Evolutionary conservation across 2,329 filamentous ascomycete genomes (phyloP).

Genomic region (Botrytis byssoidea): DNA sequence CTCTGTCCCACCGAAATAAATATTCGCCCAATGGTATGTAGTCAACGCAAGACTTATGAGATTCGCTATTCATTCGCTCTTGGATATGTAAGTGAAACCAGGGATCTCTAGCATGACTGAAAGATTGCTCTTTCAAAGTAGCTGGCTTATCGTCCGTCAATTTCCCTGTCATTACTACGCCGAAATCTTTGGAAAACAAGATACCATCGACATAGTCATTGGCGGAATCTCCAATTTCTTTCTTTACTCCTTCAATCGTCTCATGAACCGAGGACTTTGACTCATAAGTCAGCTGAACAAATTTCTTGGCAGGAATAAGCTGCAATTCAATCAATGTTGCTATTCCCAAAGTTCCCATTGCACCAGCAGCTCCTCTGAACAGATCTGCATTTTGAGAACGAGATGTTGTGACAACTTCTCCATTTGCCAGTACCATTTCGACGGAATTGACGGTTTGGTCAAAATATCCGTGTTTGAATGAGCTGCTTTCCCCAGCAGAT

Average conservation of each 20-base stretch:
- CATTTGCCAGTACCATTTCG: constrained; percentile 61
- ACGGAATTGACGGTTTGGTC: constrained; percentile 59
- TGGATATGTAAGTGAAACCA: constrained; percentile 6
- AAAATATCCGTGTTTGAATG: constrained; percentile 64
- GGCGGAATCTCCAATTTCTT: neutral
- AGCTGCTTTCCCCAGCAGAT: constrained; percentile 64
- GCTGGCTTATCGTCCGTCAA: neutral
- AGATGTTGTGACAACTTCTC: constrained; percentile 45
- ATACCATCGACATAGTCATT: constrained; percentile 5
- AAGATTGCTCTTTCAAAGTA: neutral
- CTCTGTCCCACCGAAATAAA: neutral
- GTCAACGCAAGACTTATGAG: neutral
- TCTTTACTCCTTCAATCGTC: neutral
- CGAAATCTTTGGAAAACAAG: neutral
- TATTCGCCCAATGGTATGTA: neutral
- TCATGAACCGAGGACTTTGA: neutral
- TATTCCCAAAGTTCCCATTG: neutral
- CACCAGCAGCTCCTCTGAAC: neutral
- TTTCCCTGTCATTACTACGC: neutral
- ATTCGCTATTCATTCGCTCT: neutral
- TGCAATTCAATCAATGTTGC: neutral
- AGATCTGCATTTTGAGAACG: neutral
- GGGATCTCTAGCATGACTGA: neutral
- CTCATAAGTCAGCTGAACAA: neutral
- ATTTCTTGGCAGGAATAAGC: neutral